Evolutionary conservation across 177 flowering plant species (phyloP), one percentile per base, ranked within the genome.

Genomic region (Tripterygium wilfordii): DNA sequence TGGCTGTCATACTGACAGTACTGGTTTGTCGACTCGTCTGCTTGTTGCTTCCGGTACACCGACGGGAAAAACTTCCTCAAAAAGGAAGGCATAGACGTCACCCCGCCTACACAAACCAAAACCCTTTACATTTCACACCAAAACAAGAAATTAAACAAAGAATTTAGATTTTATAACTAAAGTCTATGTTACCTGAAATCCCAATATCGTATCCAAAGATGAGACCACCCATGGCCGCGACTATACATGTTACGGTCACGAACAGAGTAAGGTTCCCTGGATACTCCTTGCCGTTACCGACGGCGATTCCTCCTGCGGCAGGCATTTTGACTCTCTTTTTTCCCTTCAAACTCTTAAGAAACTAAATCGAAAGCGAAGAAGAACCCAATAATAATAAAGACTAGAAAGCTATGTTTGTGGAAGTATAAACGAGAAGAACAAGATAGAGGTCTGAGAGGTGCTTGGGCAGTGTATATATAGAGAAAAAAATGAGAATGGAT

Each of bases 171-270:
- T 25, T 25, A 42, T 19, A 46, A 29, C 12, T 18, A n/a, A 16
- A 32, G 31, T 3, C 20, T 36, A 13, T 19, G 14, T 18, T 66
- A 77, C 86, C 86, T 4, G 86, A 80, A 56, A 80, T 80, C 10
- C 86, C 86, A 31, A 80, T 77, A 45, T 80, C 87, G 52, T 80
- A 80, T 23, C 87, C 87, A 56, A 80, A 80, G 54, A 80, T 80
- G 23, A 80, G 57, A 18, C 87, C 87, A 4, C 87, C 87, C 81
- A 75, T 78, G 70, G 78, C 81, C 1, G 83, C 87, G 32, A 80
- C 71, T 22, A 80, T 66, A 57, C 83, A 80, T 15, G 87, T 76
- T n/a, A 69, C 53, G 0, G 55, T 25, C 16, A 80, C 87, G 37
- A 27, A 81, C 0, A 57, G 72, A 19, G 87, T 81, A 0, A 78